Evolutionary conservation across 1,284 basidiomycete species (phyloP).

Genomic region (Microbotryum lychnidis-dioicae): DNA sequence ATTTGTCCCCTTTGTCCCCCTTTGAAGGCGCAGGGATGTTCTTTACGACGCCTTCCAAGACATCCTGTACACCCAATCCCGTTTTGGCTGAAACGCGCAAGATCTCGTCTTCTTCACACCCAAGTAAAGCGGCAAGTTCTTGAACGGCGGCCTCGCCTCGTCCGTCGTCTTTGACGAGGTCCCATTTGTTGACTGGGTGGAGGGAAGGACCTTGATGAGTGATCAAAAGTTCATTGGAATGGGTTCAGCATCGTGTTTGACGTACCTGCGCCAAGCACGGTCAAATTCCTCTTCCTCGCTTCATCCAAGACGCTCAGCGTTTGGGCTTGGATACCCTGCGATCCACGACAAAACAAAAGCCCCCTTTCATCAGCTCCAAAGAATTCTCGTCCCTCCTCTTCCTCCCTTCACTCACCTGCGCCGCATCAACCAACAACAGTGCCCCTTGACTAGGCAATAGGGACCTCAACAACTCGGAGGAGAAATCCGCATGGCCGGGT

Average conservation of each 20-base stretch:
- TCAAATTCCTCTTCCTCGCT: constrained; percentile 70
- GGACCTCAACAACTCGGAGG: constrained; percentile 90
- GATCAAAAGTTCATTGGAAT: constrained; percentile 49
- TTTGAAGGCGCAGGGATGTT: constrained; percentile 68
- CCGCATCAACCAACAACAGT: constrained; percentile 81
- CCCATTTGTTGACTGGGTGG: constrained; percentile 52
- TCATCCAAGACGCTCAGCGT: constrained; percentile 91
- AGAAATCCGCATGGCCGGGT: constrained; percentile 92
- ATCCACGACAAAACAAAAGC: not conserved
- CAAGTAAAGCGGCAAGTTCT: constrained; percentile 74
- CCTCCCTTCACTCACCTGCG: constrained; percentile 46
- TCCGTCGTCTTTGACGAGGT: constrained; percentile 29
- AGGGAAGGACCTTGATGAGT: constrained; percentile 54
- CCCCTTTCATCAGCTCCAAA: not conserved
- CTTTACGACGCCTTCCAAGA: constrained; percentile 72
- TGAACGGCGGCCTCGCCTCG: constrained; percentile 37
- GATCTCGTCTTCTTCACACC: constrained; percentile 57
- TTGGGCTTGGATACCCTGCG: constrained; percentile 90
- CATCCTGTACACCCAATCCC: constrained; percentile 64
- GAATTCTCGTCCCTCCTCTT: constrained; percentile 5
- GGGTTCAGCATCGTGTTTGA: constrained; percentile 40
- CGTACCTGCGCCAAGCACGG: constrained; percentile 77
- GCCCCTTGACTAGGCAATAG: constrained; percentile 91
- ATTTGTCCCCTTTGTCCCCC: constrained; percentile 22
- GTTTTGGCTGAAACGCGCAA: constrained; percentile 86